phyloP scores from a whole-genome alignment of 2,329 filamentous ascomycete species.

The Camptophora hylomeconis region DNA sequence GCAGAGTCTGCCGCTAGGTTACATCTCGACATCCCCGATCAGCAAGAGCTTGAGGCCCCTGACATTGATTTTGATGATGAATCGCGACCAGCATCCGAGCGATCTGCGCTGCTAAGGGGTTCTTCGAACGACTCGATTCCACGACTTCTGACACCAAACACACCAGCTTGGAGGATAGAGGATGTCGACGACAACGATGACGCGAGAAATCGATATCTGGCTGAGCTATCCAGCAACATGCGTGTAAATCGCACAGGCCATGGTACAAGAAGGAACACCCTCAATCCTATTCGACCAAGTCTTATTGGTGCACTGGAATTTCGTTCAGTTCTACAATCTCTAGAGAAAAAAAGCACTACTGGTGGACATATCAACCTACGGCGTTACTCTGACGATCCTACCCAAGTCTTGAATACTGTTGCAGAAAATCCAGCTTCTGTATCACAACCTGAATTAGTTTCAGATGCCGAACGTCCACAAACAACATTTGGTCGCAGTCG shows the following conservation, averaged over 20 bases:
- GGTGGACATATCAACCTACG: slow-evolving; percentile 55
- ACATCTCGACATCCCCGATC: slow-evolving; percentile 52
- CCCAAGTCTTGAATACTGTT: slow-evolving; percentile 8
- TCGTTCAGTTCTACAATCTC: slow-evolving; percentile 72
- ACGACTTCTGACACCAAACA: slow-evolving; percentile 42
- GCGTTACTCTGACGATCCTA: slow-evolving; percentile 54
- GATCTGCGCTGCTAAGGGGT: slow-evolving; percentile 31
- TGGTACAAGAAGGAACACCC: slow-evolving; percentile 54
- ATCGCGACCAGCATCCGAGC: slow-evolving; percentile 31
- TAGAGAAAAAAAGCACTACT: slow-evolving; percentile 68
- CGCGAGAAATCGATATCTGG: slow-evolving; percentile 46
- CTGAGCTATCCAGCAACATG: slow-evolving; percentile 89
- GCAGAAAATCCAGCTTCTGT: not conserved
- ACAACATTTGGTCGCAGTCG: slow-evolving; percentile 24
- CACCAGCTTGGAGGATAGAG: slow-evolving; percentile 34
- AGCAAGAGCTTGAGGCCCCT: slow-evolving; percentile 45
- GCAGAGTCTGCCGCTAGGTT: slow-evolving; percentile 60
- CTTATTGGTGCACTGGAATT: slow-evolving; percentile 90
- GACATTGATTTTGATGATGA: slow-evolving; percentile 45
- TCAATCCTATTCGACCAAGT: slow-evolving; percentile 82
- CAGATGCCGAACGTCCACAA: not conserved
- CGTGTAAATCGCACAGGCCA: slow-evolving; percentile 59
- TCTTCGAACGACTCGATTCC: slow-evolving; percentile 51
- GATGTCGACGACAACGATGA: slow-evolving; percentile 46
- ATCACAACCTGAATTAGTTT: slow-evolving; percentile 1